These are phyloP conservation scores for Candida khao-thaluensis DNA, from an alignment of 805 yeast species.

Conservation along the genomic window DNA sequence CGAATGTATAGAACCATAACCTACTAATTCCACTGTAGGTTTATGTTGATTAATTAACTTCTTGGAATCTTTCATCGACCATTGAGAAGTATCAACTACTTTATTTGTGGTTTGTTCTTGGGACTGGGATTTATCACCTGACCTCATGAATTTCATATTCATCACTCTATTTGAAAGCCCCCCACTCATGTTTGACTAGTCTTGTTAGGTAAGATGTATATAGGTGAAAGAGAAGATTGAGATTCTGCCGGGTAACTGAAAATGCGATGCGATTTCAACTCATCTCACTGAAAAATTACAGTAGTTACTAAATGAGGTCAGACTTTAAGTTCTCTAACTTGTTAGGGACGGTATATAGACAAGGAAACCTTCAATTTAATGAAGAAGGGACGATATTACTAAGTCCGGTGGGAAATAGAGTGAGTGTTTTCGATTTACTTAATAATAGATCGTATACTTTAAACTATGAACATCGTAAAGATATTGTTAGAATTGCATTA, in stretches of 20 bases:
- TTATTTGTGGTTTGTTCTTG: conserved; percentile 22
- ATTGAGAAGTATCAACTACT: conserved; percentile 51
- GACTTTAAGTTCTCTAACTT: conserved; percentile 85
- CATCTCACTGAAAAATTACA: conserved; percentile 11
- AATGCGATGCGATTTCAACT: conserved; percentile 11
- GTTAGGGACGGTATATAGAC: conserved; percentile 90
- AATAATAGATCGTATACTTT: conserved; percentile 86
- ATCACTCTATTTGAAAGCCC: conserved; percentile 62
- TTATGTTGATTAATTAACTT: conserved; percentile 20
- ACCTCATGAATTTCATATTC: conserved; percentile 72
- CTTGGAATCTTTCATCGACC: conserved; percentile 43
- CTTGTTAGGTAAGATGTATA: no score
- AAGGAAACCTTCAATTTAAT: conserved; percentile 85
- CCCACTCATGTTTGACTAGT: conserved; percentile 24
- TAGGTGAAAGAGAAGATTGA: no score
- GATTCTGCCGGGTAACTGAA: conserved; percentile 13
- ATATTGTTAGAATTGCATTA: conserved; percentile 73
- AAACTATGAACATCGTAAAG: conserved; percentile 88
- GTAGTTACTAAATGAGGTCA: conserved; percentile 61
- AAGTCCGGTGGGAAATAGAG: conserved; percentile 94
- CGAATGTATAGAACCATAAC: conserved; percentile 40
- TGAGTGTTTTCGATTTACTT: conserved; percentile 81
- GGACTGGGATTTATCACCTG: conserved; percentile 23
- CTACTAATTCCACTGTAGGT: conserved; percentile 31
- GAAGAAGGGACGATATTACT: conserved; percentile 80